Evolutionary conservation across 345 rosid species (phyloP).

Genomic region (Reutealis trisperma): DNA sequence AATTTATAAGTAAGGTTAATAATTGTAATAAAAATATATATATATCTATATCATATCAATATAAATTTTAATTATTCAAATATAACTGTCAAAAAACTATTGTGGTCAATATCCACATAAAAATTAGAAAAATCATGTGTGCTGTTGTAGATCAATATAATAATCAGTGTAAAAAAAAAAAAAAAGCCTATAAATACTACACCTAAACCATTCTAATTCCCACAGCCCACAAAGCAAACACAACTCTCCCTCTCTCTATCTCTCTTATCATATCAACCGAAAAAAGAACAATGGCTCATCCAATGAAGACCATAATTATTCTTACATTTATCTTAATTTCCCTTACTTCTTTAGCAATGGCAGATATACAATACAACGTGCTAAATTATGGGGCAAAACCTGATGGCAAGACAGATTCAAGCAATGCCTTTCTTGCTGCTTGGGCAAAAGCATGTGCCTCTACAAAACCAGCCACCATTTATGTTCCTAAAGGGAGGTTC

Average conservation of each 20-base stretch:
- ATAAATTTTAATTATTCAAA: no score
- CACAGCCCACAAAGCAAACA: not conserved
- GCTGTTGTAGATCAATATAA: no score
- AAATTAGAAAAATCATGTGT: no score
- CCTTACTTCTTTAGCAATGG: not conserved
- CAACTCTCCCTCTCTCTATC: not conserved
- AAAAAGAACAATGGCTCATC: not conserved
- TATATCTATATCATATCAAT: no score
- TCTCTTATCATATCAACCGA: not conserved
- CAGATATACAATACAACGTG: not conserved
- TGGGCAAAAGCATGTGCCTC: conserved; percentile 25
- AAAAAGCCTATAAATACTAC: conserved; percentile 6
- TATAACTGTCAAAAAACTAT: no score
- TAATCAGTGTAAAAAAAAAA: no score
- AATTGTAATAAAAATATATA: no score
- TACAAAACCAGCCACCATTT: conserved; percentile 1
- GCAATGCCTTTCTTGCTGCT: conserved; percentile 18
- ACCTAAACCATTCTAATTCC: not conserved
- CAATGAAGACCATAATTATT: not conserved
- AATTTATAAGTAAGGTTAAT: no score
- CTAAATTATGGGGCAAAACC: conserved; percentile 19
- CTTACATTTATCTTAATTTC: not conserved
- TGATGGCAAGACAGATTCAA: conserved; percentile 24
- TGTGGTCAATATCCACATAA: no score
- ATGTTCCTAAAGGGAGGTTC: conserved; percentile 36